Evolutionary conservation across 352 stramenopile species (phyloP), one percentile per base, ranked within the genome.

Genomic region (Phytophthora nicotianae): DNA sequence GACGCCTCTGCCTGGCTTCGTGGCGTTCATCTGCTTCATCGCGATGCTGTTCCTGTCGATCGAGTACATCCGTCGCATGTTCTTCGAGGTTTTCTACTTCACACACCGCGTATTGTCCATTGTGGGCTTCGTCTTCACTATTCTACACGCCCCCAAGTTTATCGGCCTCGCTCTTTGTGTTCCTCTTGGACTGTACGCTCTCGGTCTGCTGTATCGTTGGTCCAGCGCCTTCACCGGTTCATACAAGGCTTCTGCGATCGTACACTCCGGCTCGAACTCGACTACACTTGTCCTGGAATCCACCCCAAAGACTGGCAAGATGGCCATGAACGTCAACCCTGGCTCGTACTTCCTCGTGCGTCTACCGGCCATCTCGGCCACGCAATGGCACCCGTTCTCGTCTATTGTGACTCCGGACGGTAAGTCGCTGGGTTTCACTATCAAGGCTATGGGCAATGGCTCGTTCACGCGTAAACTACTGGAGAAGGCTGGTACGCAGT

Each of bases 301-400:
- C 17, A 88, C 68, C 1, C 13, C 78, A 0, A 83, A 88, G 70
- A 91, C 83, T 0, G 75, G 70, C 53, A 74, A 81, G 50, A 73
- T 89, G 58, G 86, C 83, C 1, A 70, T 77, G 65, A 63, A 65
- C n/a, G 72, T 89, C 47, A 69, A 81, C 35, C 68, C 75, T 24
- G 84, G 77, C 13, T 84, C 84, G 60, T 95, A 90, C 78, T 95
- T 91, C 57, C 83, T 86, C 45, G 62, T 95, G n/a, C 74, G 74
- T 33, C 60, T 92, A 3, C 81, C 86, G n/a, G 72, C 82, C 9
- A 68, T 93, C 21, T 92, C 82, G 37, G 46, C 43, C 9, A 72
- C 75, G 5, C 61, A 95, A 61, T 95, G 86, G 84, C 86, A 95
- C 38, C 86, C 83, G 47, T 95, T 95, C 68, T 92, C 84, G 7